Base-by-base conservation (phyloP, 2,329 filamentous ascomycete genomes). In the Penicillium oxalicum region DNA sequence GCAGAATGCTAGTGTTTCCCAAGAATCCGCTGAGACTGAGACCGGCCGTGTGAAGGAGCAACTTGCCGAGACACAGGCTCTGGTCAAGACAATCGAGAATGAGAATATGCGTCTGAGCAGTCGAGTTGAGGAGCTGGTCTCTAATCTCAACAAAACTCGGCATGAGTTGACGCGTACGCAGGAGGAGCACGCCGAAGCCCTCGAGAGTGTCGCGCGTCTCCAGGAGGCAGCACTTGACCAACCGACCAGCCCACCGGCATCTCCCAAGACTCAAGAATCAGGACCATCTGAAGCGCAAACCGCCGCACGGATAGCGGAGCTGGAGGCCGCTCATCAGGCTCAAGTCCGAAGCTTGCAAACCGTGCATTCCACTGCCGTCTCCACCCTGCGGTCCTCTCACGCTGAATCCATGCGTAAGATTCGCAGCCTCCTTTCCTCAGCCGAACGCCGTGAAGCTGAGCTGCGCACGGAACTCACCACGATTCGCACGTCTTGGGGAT, bases 71-170 rank as follows among this genome's bases (percentile, higher is more conserved):
- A 61, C 66, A 2, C 64, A 67, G 33, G 55, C 59, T 5, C 62
- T 71, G 7, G 61, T 71, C 43, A 62, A 68, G 32, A 65, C 64
- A 4, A 62, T 71, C 9, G 69, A 71, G 53, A 51, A 60, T 5
- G 70, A 73, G 47, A 73, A 72, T 40, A 60, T 61, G 3, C 64
- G 64, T 5, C 61, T 74, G 5, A 58, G 60, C 11, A 59, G 56
- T 24, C 61, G 62, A n/a, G 59, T 65, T 5, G 63, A 70, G 11
- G 64, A 69, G 18, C 59, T 71, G 8, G 67, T 56, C 11, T 53
- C 63, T 9, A 61, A 57, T 13, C 56, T 71, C 18, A 57, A 58
- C 36, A 63, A 65, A 43, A 48, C 63, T 25, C 62, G 68, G 33
- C 52, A 59, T 13, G 64, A 67, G 4, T 50, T 71, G 5, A 53